Percentiles rank a stretch among this genome's conserved stretches.
Evolutionary conservation across 352 stramenopile species (phyloP).

Genomic region (Globisporangium yorkense): DNA sequence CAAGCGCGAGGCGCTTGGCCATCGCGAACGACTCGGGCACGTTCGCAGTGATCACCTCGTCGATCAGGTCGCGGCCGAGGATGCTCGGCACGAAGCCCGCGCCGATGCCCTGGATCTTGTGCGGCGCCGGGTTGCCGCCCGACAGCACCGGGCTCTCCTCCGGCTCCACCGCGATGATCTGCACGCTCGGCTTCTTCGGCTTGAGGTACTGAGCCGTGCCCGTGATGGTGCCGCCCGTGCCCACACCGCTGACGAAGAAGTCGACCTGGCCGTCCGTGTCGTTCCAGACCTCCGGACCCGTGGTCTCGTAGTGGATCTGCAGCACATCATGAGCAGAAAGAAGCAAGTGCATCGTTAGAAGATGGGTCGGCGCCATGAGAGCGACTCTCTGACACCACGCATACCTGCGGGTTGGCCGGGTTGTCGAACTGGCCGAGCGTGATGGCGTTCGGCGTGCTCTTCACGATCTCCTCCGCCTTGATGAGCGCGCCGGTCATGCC

Average conservation of each 20-base stretch:
- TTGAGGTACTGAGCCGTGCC: constrained; percentile 85
- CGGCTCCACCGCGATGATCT: constrained; percentile 83
- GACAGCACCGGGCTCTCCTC: constrained; percentile 83
- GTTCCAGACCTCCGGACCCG: constrained; percentile 83
- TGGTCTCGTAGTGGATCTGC: constrained; percentile 86
- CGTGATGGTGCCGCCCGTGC: constrained; percentile 84
- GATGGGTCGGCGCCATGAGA: background rate
- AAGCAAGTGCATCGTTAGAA: background rate
- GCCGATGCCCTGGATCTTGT: constrained; percentile 87
- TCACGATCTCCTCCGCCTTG: constrained; percentile 74
- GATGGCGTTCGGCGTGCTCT: constrained; percentile 69
- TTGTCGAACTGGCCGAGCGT: constrained; percentile 96
- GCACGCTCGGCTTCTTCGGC: constrained; percentile 73
- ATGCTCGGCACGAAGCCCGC: constrained; percentile 81
- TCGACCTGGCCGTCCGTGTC: constrained; percentile 86
- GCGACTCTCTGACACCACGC: background rate
- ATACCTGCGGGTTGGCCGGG: constrained; percentile 89
- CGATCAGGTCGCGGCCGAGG: constrained; percentile 75
- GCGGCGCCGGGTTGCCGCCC: constrained; percentile 65
- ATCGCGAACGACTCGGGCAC: constrained; percentile 81
- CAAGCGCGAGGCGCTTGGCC: constrained; percentile 77
- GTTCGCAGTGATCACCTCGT: constrained; percentile 85
- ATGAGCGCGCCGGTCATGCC: constrained; percentile 77
- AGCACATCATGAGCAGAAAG: background rate
- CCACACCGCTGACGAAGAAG: constrained; percentile 86